Evolutionary conservation across 2,329 filamentous ascomycete genomes (phyloP).

Genomic region (Magnaporthales sp.): DNA sequence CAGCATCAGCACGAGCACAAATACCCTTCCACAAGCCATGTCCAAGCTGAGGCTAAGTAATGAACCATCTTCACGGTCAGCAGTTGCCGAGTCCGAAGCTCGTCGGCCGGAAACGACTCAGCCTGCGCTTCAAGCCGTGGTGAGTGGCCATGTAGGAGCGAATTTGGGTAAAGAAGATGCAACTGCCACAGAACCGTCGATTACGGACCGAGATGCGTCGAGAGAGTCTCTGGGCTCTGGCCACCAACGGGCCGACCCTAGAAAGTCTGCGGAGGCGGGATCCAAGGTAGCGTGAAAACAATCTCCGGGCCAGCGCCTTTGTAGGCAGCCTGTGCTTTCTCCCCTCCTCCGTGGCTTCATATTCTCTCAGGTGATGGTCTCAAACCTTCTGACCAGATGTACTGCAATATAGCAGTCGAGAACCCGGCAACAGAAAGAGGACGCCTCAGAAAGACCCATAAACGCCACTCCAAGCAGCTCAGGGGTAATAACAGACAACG

Average conservation of each 20-base stretch:
- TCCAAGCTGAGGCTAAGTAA: slow-evolving; percentile 10
- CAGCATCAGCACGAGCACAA: background rate
- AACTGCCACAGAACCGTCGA: background rate
- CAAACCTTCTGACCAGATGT: background rate
- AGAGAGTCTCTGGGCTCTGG: background rate
- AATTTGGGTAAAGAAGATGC: background rate
- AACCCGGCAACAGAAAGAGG: background rate
- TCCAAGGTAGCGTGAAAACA: background rate
- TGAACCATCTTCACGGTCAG: slow-evolving; percentile 5
- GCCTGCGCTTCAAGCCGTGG: slow-evolving; percentile 11
- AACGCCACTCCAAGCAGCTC: background rate
- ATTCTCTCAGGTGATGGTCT: background rate
- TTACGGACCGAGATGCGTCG: background rate
- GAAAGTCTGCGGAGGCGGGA: background rate
- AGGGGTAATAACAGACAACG: background rate
- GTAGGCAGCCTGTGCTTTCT: background rate
- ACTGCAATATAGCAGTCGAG: background rate
- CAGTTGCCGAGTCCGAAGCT: slow-evolving; percentile 10
- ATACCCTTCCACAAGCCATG: background rate
- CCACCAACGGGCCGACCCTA: background rate
- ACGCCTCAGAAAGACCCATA: background rate
- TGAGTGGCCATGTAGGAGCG: background rate
- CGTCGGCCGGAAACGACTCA: slow-evolving; percentile 8
- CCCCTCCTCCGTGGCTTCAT: no score
- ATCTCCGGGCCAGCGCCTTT: background rate